Evolutionary conservation across 306 rosid species (phyloP).

Genomic region (Ceratonia siliqua): DNA sequence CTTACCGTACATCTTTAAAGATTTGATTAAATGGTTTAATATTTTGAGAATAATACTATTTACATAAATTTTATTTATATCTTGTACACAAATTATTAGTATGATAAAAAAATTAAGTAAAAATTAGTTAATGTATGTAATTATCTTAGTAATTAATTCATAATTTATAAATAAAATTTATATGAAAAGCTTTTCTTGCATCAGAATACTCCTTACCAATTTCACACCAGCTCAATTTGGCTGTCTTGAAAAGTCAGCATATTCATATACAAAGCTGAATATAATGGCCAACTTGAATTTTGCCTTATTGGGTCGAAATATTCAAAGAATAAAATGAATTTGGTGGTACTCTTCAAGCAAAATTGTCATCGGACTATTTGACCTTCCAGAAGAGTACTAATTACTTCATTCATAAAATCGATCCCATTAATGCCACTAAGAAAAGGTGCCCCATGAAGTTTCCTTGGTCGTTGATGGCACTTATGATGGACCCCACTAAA

Average conservation of each 20-base stretch:
- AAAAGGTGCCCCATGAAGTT: conserved; percentile 20
- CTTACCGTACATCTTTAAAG: no score
- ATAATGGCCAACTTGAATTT: neutral
- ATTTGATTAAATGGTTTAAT: no score
- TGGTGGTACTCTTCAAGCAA: conserved; percentile 17
- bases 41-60: no score
- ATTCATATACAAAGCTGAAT: neutral
- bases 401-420: conserved; percentile 5
- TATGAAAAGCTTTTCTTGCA: no score
- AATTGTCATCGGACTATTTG: conserved; percentile 21
- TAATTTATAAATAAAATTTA: no score
- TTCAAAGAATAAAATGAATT: neutral
- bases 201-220: neutral
- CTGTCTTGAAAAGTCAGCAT: conserved; percentile 7
- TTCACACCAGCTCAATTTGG: conserved; percentile 5
- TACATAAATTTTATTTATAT: no score
- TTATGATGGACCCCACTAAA: conserved; percentile 8
- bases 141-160: no score
- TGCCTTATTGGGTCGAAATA: neutral
- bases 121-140: no score
- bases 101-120: no score
- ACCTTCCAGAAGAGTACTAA: conserved; percentile 36
- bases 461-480: neutral
- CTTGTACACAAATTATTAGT: no score
- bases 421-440: neutral